Conservation (phyloP, 2,329 filamentous ascomycete species). For the Bipolaris gigantea region DNA sequence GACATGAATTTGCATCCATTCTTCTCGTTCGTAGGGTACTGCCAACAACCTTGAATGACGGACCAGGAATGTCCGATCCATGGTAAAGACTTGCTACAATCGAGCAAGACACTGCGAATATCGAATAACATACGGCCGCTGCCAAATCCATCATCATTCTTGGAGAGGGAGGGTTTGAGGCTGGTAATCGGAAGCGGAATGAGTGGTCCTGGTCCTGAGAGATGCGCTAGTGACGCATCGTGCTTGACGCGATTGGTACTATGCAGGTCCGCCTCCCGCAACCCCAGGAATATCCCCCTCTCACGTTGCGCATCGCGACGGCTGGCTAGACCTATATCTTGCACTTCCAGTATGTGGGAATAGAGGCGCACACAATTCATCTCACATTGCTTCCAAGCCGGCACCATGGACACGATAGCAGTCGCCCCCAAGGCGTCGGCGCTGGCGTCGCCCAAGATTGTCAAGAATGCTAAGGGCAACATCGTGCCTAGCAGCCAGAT, state of each 20-base stretch:
- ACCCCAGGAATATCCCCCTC: constrained; percentile 23
- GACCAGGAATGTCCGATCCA: not conserved
- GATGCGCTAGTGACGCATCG: constrained; percentile 30
- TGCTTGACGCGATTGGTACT: constrained; percentile 29
- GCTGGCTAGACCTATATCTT: not conserved
- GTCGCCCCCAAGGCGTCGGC: constrained; percentile 45
- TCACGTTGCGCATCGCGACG: constrained; percentile 14
- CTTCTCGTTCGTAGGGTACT: not conserved
- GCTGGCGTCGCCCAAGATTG: constrained; percentile 49
- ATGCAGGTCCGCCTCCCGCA: constrained; percentile 34
- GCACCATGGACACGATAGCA: constrained; percentile 46
- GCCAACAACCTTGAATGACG: no score
- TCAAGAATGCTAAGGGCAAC: constrained; percentile 48
- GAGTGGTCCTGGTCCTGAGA: constrained; percentile 12
- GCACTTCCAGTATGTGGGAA: constrained; percentile 12
- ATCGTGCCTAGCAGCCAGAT: constrained; percentile 45
- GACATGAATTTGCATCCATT: not conserved
- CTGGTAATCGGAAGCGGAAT: not conserved
- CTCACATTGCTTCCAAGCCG: constrained; percentile 8
- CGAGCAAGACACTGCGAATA: not conserved
- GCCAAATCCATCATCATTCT: not conserved
- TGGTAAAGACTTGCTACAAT: not conserved
- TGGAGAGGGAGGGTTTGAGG: not conserved
- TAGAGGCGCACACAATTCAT: constrained; percentile 2
- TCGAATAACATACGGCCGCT: not conserved